Percentiles rank a stretch among this genome's conserved stretches.
These are phyloP conservation scores for Waltiozyma solani DNA, from an alignment of 1,139 yeast species.

Conservation along the genomic window DNA sequence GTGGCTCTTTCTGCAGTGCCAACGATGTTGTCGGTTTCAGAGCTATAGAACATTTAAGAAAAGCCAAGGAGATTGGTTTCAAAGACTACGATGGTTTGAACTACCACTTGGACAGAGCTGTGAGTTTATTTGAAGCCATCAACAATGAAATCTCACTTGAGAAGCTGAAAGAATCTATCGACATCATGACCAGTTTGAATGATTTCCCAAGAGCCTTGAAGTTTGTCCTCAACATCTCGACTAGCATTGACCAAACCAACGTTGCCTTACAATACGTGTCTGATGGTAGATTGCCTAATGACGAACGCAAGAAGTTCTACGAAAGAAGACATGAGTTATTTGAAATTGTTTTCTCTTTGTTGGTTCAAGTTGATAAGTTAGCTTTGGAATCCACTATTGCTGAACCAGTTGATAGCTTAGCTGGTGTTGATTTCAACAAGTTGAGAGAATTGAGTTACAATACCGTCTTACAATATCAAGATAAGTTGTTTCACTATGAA, in stretches of 20 bases:
- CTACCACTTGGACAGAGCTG: slow-evolving; percentile 67
- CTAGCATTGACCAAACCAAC: slow-evolving; percentile 52
- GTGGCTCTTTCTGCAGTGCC: slow-evolving; percentile 92
- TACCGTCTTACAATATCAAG: slow-evolving; percentile 64
- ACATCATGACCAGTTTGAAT: slow-evolving; percentile 67
- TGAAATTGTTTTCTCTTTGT: slow-evolving; percentile 61
- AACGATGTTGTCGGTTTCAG: slow-evolving; percentile 90
- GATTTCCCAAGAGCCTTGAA: slow-evolving; percentile 83
- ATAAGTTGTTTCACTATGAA: slow-evolving; percentile 79
- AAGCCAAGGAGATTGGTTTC: slow-evolving; percentile 68
- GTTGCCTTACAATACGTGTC: slow-evolving; percentile 43
- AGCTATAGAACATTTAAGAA: slow-evolving; percentile 84
- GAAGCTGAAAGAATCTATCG: slow-evolving; percentile 71
- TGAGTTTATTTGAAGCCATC: slow-evolving; percentile 68
- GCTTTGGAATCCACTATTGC: slow-evolving; percentile 32
- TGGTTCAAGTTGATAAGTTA: slow-evolving; percentile 61
- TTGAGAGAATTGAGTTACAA: slow-evolving; percentile 66
- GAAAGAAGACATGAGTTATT: slow-evolving; percentile 51
- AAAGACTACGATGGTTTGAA: slow-evolving; percentile 62
- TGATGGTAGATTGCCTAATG: slow-evolving; percentile 38
- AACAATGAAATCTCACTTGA: slow-evolving; percentile 72
- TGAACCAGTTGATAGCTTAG: background rate
- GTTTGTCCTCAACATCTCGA: slow-evolving; percentile 69
- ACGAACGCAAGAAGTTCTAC: slow-evolving; percentile 34
- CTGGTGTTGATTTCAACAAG: slow-evolving; percentile 37